Evolutionary conservation across 257 asterid species (phyloP).

Genomic region (Schizonepeta tenuifolia): DNA sequence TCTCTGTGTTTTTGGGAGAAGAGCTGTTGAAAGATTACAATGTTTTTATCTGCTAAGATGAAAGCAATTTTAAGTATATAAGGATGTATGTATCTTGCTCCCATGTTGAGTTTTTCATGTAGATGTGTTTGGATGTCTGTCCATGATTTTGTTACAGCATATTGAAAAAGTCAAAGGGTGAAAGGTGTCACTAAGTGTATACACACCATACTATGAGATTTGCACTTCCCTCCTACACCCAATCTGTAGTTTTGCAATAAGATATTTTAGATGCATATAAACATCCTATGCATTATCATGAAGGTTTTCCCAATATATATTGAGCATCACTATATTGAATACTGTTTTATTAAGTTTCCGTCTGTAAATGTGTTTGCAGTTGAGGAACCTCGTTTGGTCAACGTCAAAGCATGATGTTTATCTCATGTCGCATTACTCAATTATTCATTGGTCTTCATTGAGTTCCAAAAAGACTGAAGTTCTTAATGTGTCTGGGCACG

Average conservation of each 20-base stretch:
- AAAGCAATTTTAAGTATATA: neutral
- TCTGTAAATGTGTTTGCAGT: slow-evolving; percentile 43
- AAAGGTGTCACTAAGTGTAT: neutral
- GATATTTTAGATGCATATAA: slow-evolving; percentile 4
- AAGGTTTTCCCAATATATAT: slow-evolving; percentile 5
- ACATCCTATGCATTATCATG: slow-evolving; percentile 5
- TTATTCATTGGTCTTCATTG: slow-evolving; percentile 65
- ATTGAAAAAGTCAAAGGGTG: neutral
- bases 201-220: slow-evolving; percentile 6
- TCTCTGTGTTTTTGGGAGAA: slow-evolving; percentile 10
- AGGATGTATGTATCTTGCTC: neutral
- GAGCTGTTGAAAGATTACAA: neutral
- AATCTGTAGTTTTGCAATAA: slow-evolving; percentile 13
- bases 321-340: slow-evolving; percentile 5
- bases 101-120: neutral
- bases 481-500: slow-evolving; percentile 65
- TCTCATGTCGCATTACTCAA: slow-evolving; percentile 64
- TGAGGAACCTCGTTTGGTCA: slow-evolving; percentile 70
- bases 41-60: slow-evolving; percentile 2
- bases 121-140: neutral
- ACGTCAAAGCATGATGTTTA: slow-evolving; percentile 73
- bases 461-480: slow-evolving; percentile 61
- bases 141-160: slow-evolving; percentile 1
- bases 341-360: neutral
- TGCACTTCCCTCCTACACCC: neutral